These are phyloP conservation scores for Meredithiella fracta DNA, from an alignment of 2,329 filamentous ascomycete species.

Conservation along the genomic window DNA sequence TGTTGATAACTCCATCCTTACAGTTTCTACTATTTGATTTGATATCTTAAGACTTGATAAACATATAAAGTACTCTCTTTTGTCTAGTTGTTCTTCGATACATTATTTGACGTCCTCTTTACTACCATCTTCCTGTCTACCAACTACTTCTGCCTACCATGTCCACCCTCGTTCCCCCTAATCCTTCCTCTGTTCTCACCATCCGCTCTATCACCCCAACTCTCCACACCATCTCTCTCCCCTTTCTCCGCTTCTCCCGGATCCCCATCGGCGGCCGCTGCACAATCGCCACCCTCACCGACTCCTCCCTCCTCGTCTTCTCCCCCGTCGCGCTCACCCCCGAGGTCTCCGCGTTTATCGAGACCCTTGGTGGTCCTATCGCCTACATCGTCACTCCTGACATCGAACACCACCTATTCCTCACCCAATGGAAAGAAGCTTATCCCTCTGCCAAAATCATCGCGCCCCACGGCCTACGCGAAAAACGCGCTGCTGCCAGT, in stretches of 20 bases:
- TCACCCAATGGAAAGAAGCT: slow-evolving; percentile 66
- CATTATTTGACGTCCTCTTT: too few relatives aligned
- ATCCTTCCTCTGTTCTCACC: slow-evolving; percentile 74
- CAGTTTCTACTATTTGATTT: too few relatives aligned
- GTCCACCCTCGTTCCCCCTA: slow-evolving; percentile 39
- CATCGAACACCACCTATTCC: slow-evolving; percentile 86
- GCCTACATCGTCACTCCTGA: slow-evolving; percentile 79
- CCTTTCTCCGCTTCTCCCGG: slow-evolving; percentile 65
- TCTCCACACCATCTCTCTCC: slow-evolving; percentile 62
- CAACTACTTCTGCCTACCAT: neutral
- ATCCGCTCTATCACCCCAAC: slow-evolving; percentile 71
- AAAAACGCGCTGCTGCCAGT: slow-evolving; percentile 50
- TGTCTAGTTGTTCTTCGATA: too few relatives aligned
- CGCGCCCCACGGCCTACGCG: slow-evolving; percentile 64
- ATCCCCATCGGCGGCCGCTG: slow-evolving; percentile 75
- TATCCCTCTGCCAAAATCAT: slow-evolving; percentile 69
- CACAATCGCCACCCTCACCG: slow-evolving; percentile 67
- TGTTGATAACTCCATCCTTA: too few relatives aligned
- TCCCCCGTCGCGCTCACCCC: slow-evolving; percentile 76
- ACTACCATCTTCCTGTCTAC: neutral
- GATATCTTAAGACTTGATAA: too few relatives aligned
- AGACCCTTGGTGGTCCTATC: slow-evolving; percentile 50
- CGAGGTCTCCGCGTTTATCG: slow-evolving; percentile 47
- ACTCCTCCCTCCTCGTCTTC: slow-evolving; percentile 71
- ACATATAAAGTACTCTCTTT: too few relatives aligned